Evolutionary conservation across 2,329 filamentous ascomycete genomes (phyloP).

Genomic region (Xylariales sp.): DNA sequence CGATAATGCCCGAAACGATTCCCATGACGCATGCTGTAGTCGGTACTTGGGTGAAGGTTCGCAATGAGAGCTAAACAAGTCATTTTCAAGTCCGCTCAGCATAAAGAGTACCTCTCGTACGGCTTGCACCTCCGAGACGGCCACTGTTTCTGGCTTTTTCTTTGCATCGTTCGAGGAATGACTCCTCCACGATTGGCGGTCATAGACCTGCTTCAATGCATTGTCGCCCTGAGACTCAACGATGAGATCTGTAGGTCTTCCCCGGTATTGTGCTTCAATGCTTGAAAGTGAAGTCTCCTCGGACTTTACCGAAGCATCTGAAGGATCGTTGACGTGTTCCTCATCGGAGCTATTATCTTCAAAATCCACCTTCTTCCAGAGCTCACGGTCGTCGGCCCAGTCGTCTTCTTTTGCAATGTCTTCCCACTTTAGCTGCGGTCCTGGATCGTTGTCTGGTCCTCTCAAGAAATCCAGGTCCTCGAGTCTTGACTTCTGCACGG

Average conservation of each 20-base stretch:
- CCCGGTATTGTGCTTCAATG: slow-evolving; percentile 23
- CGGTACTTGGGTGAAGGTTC: slow-evolving; percentile 38
- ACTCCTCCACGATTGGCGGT: slow-evolving; percentile 44
- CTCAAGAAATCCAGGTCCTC: slow-evolving; percentile 55
- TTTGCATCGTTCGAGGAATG: slow-evolving; percentile 7
- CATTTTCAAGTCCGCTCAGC: slow-evolving; percentile 73
- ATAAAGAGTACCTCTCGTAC: slow-evolving; percentile 80
- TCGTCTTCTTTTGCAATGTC: slow-evolving; percentile 75
- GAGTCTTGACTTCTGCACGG: slow-evolving; percentile 64
- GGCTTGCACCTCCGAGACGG: slow-evolving; percentile 66
- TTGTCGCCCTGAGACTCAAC: slow-evolving; percentile 29
- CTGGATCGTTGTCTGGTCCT: slow-evolving; percentile 37
- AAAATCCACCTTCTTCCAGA: slow-evolving; percentile 69
- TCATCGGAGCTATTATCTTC: slow-evolving; percentile 62
- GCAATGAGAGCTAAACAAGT: slow-evolving; percentile 54
- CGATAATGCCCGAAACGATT: slow-evolving; percentile 45
- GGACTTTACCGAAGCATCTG: slow-evolving; percentile 28
- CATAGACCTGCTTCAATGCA: slow-evolving; percentile 31
- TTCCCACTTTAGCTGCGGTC: slow-evolving; percentile 64
- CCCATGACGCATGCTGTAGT: slow-evolving; percentile 43
- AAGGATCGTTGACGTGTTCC: slow-evolving; percentile 37
- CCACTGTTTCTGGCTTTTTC: slow-evolving; percentile 34
- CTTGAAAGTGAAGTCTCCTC: slow-evolving; percentile 32
- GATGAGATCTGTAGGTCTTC: slow-evolving; percentile 30
- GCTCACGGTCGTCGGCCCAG: slow-evolving; percentile 58